phyloP scores from a whole-genome alignment of 148 eudicot genomes.

The Selenicereus undatus region DNA sequence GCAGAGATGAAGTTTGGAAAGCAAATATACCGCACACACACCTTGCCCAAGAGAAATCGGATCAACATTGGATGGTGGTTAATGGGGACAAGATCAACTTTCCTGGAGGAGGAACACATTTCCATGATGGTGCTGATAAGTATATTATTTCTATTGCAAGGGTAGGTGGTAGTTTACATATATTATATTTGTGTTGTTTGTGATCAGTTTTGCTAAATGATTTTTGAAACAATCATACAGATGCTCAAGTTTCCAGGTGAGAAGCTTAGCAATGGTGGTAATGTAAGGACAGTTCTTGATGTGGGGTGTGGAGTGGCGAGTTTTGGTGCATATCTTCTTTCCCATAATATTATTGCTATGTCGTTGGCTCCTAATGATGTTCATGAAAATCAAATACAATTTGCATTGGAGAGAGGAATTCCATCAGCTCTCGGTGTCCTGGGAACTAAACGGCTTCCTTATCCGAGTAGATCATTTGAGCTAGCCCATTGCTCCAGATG shows the following conservation, averaged over 20 bases:
- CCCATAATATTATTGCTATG: constrained; percentile 56
- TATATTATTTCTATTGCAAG: constrained; percentile 62
- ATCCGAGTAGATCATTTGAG: constrained; percentile 77
- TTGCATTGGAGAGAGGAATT: constrained; percentile 74
- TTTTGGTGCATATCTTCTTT: constrained; percentile 79
- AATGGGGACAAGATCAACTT: constrained; percentile 63
- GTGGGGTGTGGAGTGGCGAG: constrained; percentile 90
- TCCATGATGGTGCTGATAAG: constrained; percentile 68
- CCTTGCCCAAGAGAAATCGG: constrained; percentile 70
- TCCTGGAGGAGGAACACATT: constrained; percentile 89
- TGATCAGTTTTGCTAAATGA: not conserved
- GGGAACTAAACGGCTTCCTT: constrained; percentile 72
- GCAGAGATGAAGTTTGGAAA: constrained; percentile 83
- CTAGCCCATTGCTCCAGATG: constrained; percentile 82
- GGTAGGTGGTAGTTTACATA: constrained; percentile 29
- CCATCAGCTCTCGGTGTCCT: constrained; percentile 70
- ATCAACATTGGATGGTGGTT: constrained; percentile 82
- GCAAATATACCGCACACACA: constrained; percentile 83
- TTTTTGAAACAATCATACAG: constrained; percentile 23
- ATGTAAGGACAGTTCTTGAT: constrained; percentile 62
- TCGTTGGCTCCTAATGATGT: constrained; percentile 82
- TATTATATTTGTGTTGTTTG: not conserved
- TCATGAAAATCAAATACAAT: constrained; percentile 79
- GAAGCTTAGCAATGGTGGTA: constrained; percentile 52
- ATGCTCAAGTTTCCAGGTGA: constrained; percentile 70